Evolutionary conservation across 306 rosid species (phyloP), one percentile per base, ranked within the genome.

Genomic region (Canavalia ensiformis): DNA sequence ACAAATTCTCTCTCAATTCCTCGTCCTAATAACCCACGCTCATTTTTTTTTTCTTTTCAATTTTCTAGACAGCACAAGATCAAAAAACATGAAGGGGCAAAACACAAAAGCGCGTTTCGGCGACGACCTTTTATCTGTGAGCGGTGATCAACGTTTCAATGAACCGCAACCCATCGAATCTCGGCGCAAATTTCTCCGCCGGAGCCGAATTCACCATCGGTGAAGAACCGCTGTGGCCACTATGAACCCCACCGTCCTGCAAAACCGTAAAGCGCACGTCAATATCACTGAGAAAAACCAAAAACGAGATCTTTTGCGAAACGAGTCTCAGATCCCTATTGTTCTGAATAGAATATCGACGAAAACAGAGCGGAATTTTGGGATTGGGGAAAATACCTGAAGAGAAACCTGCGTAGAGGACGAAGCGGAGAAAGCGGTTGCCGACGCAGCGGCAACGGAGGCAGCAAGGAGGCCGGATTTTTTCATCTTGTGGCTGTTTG

Each of bases 81-180:
- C 13, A 46, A 60, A 56, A 68, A 42, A 28, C 29, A 12, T 3
- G 4, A 64, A 64, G 31, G 13, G 13, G 34, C 1, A 12, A 30
- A 29, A 13, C 4, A 0, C 55, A 37, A n/a, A 60, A 8, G 44
- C 25, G 41, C 67, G 59, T 29, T 70, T 10, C 12, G 7, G 8
- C 3, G 52, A 76, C 86, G 58, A 30, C 7, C 30, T 64, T 70
- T 87, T 81, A 95, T 86, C 97, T 87, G 80, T 95, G 99, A 39
- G 97, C 99, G 34, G 99, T 95, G 25, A 95, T 89, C 84, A 95
- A 72, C 45, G 99, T 95, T 85, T 95, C 97, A 31, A 93, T 93
- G 87, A 95, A 95, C 55, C 93, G 85, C 91, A 95, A 78, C 29
- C 97, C 99, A 37, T 95, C 97, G 70, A 90, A 95, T 58, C 91